These are phyloP conservation scores for Aspergillus sp. DNA, from an alignment of 2,329 filamentous ascomycete species.

Conservation along the genomic window DNA sequence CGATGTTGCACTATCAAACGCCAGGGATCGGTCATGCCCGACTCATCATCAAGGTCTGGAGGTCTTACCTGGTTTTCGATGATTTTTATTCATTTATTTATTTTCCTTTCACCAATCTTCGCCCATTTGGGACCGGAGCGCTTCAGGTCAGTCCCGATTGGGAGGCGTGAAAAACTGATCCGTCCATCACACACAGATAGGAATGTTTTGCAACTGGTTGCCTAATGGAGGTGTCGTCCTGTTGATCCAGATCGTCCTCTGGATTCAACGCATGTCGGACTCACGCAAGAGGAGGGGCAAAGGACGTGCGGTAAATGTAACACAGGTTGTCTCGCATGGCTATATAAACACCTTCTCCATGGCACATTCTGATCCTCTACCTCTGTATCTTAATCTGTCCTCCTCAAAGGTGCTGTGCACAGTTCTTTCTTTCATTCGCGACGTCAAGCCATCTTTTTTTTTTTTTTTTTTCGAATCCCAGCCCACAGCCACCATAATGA, in stretches of 20 bases:
- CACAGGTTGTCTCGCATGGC: not conserved
- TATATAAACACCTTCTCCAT: not conserved
- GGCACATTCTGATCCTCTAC: not conserved
- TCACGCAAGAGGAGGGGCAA: not conserved
- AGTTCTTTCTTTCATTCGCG: not conserved
- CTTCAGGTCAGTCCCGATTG: not conserved
- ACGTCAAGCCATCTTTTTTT: not conserved
- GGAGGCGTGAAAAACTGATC: not conserved
- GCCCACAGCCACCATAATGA: conserved; percentile 24
- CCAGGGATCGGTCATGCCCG: not conserved
- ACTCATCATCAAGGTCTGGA: not conserved
- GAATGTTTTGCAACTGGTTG: not conserved
- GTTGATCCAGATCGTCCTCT: conserved; percentile 5
- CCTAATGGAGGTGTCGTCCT: not conserved
- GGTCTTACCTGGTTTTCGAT: not conserved
- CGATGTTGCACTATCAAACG: not conserved
- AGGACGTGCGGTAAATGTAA: not conserved
- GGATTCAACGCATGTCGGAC: not conserved
- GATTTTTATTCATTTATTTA: not conserved
- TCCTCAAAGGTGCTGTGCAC: conserved; percentile 25
- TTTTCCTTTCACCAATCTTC: not conserved
- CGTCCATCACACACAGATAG: not conserved
- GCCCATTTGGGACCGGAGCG: not conserved
- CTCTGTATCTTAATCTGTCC: not conserved
- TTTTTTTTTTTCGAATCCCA: not conserved